Conservation (phyloP, 1,284 basidiomycete genomes). For the Cerioporus squamosus region DNA sequence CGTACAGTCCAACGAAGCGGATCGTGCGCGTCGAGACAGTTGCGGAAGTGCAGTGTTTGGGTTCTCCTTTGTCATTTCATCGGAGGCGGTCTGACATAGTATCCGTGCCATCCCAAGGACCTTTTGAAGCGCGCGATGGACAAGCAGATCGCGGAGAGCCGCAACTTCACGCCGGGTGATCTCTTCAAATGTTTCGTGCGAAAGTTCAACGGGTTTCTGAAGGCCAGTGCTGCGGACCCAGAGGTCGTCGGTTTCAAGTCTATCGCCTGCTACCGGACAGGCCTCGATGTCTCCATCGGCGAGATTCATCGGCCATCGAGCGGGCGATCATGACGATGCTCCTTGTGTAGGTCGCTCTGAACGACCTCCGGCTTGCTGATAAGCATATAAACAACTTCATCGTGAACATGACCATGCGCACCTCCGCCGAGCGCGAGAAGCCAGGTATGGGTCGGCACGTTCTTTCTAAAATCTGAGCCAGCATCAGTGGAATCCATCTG, state of each 20-base stretch:
- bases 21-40: slow-evolving; percentile 70
- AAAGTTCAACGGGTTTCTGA: slow-evolving; percentile 39
- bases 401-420: slow-evolving; percentile 55
- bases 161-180: slow-evolving; percentile 10
- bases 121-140: slow-evolving; percentile 39
- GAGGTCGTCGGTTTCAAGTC: slow-evolving; percentile 76
- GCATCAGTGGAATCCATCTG: too few relatives aligned
- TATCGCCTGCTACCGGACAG: slow-evolving; percentile 75
- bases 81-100: neutral
- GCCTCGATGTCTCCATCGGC: slow-evolving; percentile 53
- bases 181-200: slow-evolving; percentile 40
- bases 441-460: slow-evolving; percentile 48
- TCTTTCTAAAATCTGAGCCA: neutral
- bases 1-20: slow-evolving; percentile 52
- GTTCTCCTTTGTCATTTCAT: neutral
- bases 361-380: slow-evolving; percentile 53
- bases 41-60: slow-evolving; percentile 62
- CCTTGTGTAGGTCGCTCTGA: slow-evolving; percentile 27
- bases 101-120: slow-evolving; percentile 32
- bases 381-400: slow-evolving; percentile 70
- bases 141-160: slow-evolving; percentile 25
- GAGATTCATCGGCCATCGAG: slow-evolving; percentile 16
- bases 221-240: slow-evolving; percentile 41
- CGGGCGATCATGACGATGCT: slow-evolving; percentile 20
- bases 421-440: slow-evolving; percentile 55